phyloP scores from a whole-genome alignment of 805 yeast genomes.

The Grigorovia jiainica region DNA sequence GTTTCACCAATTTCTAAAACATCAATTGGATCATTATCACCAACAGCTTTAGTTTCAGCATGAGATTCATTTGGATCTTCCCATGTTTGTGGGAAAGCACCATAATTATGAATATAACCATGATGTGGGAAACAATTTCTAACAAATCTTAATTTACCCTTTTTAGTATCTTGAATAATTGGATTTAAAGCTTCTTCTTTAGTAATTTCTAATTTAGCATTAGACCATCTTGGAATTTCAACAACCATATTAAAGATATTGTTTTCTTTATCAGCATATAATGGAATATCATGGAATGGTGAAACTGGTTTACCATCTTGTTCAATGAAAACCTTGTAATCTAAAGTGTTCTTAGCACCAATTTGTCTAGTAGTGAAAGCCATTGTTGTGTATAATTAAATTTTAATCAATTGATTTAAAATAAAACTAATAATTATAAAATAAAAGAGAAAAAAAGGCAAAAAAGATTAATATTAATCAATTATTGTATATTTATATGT shows the following conservation, averaged over 20 bases:
- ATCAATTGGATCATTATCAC: conserved; percentile 83
- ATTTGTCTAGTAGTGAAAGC: conserved; percentile 81
- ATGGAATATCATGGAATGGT: conserved; percentile 89
- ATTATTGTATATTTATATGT: neutral
- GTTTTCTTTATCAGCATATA: conserved; percentile 89
- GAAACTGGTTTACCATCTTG: conserved; percentile 90
- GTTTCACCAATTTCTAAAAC: conserved; percentile 74
- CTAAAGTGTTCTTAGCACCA: conserved; percentile 93
- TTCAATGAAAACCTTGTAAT: conserved; percentile 85
- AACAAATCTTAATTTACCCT: conserved; percentile 91
- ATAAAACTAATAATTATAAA: too few species aligned
- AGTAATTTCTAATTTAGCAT: conserved; percentile 91
- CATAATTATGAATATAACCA: conserved; percentile 97
- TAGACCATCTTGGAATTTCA: conserved; percentile 98
- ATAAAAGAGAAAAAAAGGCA: neutral
- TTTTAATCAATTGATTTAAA: neutral
- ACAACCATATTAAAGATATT: conserved; percentile 84
- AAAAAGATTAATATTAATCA: neutral
- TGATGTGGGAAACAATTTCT: conserved; percentile 98
- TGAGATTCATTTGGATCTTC: conserved; percentile 59
- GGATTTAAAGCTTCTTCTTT: conserved; percentile 83
- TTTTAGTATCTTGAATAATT: conserved; percentile 92
- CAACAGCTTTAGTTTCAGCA: conserved; percentile 59
- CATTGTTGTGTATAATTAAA: conserved; percentile 37
- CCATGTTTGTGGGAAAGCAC: conserved; percentile 96